phyloP scores from a whole-genome alignment of 2,329 filamentous ascomycete genomes.

The Diaporthe batatas region DNA sequence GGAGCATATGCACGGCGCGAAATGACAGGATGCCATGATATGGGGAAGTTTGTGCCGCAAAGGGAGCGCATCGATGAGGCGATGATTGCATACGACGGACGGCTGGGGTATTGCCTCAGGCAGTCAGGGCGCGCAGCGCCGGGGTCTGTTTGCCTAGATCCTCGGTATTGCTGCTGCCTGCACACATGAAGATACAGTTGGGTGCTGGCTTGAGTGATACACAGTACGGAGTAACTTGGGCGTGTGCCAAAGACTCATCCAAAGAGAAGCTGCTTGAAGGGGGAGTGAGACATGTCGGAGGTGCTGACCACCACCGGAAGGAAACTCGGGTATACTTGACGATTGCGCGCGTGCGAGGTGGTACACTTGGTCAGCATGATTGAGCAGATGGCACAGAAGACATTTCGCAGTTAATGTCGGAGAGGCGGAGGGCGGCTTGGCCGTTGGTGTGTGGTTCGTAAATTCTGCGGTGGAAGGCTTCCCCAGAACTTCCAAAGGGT shows the following conservation, averaged over 20 bases:
- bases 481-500: not conserved
- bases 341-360: not conserved
- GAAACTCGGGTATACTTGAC: conserved; percentile 31
- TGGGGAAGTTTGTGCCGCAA: not conserved
- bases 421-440: not conserved
- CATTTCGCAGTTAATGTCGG: conserved; percentile 9
- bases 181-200: not conserved
- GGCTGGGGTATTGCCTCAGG: not conserved
- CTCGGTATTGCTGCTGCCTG: not conserved
- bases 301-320: conserved; percentile 29
- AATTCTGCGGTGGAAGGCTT: not conserved
- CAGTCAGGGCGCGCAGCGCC: not conserved
- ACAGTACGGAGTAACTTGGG: not conserved
- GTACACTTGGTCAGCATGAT: not conserved
- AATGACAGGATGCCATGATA: not conserved
- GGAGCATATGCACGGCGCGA: not conserved
- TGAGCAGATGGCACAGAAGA: not conserved
- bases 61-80: conserved; percentile 7
- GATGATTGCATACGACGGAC: not conserved
- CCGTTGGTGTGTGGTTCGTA: not conserved
- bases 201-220: conserved; percentile 5
- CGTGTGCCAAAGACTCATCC: not conserved
- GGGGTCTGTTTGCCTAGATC: not conserved
- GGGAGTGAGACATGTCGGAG: conserved; percentile 25
- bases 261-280: not conserved